phyloP scores from a whole-genome alignment of 176 grass and related monocot species.

The Pontederia paniculata region DNA sequence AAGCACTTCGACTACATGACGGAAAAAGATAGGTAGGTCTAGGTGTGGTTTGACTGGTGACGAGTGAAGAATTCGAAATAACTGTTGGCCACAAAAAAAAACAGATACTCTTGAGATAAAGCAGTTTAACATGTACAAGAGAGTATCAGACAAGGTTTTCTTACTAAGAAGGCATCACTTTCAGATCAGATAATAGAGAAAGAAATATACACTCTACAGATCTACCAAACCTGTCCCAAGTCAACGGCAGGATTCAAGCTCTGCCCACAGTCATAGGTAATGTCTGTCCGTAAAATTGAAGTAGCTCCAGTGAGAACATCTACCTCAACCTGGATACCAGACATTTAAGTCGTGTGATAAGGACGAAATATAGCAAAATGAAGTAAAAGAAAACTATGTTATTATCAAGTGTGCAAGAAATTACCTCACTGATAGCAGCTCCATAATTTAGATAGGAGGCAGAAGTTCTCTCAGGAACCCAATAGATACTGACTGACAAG shows the following conservation, averaged over 20 bases:
- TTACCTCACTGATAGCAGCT: constrained; percentile 86
- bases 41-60: too few relatives aligned
- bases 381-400: not conserved
- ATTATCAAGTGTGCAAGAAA: not conserved
- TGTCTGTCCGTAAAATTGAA: constrained; percentile 64
- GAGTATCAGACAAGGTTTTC: not conserved
- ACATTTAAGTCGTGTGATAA: constrained; percentile 8
- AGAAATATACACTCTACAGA: not conserved
- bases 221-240: constrained; percentile 62
- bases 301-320: constrained; percentile 85
- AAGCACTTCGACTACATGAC: not conserved
- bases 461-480: constrained; percentile 39
- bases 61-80: not conserved
- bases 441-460: constrained; percentile 74
- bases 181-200: not conserved
- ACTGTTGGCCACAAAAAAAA: too few relatives aligned
- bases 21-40: too few relatives aligned
- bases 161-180: not conserved
- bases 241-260: constrained; percentile 95
- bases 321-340: constrained; percentile 57
- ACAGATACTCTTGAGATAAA: too few relatives aligned
- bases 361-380: not conserved
- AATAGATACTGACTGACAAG: constrained; percentile 70
- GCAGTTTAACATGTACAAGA: too few relatives aligned
- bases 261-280: constrained; percentile 88